These are phyloP conservation scores for Nyctanthes arbortristis DNA, from an alignment of 257 asterid species.

Conservation along the genomic window DNA sequence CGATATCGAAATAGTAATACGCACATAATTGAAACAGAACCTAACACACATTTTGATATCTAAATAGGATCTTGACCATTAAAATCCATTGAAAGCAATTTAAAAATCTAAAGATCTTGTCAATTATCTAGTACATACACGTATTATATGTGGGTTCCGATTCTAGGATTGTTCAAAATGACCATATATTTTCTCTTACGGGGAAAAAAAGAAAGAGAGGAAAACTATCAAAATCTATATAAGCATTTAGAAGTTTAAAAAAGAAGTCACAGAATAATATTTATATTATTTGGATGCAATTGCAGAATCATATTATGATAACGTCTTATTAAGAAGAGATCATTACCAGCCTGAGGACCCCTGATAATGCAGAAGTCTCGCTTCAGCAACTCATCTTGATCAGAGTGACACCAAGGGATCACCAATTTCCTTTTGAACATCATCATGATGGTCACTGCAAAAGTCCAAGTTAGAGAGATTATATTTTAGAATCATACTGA, in stretches of 20 bases:
- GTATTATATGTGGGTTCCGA: background rate
- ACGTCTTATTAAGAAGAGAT: background rate
- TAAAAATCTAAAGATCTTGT: background rate
- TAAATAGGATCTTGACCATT: background rate
- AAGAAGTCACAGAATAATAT: background rate
- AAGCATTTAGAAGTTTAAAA: background rate
- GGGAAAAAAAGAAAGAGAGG: background rate
- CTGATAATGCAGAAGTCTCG: slow-evolving; percentile 34
- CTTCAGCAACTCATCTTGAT: slow-evolving; percentile 34
- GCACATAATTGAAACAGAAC: background rate
- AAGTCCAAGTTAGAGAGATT: slow-evolving; percentile 21
- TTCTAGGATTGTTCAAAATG: background rate
- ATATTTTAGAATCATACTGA: slow-evolving; percentile 7
- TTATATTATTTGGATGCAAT: background rate
- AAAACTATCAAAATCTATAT: background rate
- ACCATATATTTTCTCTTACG: background rate
- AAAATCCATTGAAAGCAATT: background rate
- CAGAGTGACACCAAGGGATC: slow-evolving; percentile 27
- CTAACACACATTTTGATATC: background rate
- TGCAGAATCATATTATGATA: background rate
- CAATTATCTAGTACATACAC: background rate
- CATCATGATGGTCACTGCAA: slow-evolving; percentile 37
- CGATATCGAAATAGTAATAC: background rate
- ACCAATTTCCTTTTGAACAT: slow-evolving; percentile 32
- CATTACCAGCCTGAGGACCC: slow-evolving; percentile 50